Percentiles rank a stretch among this genome's conserved stretches.
Conservation (phyloP, 495 filamentous ascomycete genomes). For the Aspergillus ostianus region DNA sequence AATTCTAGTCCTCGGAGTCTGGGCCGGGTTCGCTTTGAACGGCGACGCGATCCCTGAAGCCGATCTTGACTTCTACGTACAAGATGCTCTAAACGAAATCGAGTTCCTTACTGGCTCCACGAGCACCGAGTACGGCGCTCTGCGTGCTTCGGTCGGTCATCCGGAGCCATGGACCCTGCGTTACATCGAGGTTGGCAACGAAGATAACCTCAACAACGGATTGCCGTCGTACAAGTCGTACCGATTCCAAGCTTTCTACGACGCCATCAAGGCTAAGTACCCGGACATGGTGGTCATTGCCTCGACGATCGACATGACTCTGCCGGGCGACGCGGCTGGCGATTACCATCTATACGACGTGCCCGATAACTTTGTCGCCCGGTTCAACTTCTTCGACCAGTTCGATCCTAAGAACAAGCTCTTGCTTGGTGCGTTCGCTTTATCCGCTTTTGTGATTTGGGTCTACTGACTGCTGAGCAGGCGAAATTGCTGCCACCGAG, state of each 20-base stretch:
- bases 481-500: slow-evolving; percentile 54
- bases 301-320: slow-evolving; percentile 38
- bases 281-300: slow-evolving; percentile 50
- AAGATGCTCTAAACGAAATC: slow-evolving; percentile 62
- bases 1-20: slow-evolving; percentile 53
- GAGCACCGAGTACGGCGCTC: slow-evolving; percentile 39
- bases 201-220: slow-evolving; percentile 48
- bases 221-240: slow-evolving; percentile 40
- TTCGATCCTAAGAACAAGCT: slow-evolving; percentile 37
- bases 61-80: slow-evolving; percentile 41
- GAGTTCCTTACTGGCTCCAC: slow-evolving; percentile 46
- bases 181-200: slow-evolving; percentile 56
- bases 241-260: slow-evolving; percentile 42
- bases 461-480: slow-evolving; percentile 9
- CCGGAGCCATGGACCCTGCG: slow-evolving; percentile 46
- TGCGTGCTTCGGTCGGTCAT: slow-evolving; percentile 47
- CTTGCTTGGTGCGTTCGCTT: slow-evolving; percentile 44
- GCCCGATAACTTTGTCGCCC: slow-evolving; percentile 48
- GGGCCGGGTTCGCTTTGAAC: slow-evolving; percentile 58
- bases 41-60: slow-evolving; percentile 37
- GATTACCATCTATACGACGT: slow-evolving; percentile 52
- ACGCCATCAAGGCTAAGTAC: slow-evolving; percentile 50
- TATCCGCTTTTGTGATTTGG: neutral
- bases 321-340: slow-evolving; percentile 37
- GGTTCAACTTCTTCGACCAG: slow-evolving; percentile 57